Conservation (phyloP, 2,329 filamentous ascomycete species). For the Lasiodiplodia sp. region DNA sequence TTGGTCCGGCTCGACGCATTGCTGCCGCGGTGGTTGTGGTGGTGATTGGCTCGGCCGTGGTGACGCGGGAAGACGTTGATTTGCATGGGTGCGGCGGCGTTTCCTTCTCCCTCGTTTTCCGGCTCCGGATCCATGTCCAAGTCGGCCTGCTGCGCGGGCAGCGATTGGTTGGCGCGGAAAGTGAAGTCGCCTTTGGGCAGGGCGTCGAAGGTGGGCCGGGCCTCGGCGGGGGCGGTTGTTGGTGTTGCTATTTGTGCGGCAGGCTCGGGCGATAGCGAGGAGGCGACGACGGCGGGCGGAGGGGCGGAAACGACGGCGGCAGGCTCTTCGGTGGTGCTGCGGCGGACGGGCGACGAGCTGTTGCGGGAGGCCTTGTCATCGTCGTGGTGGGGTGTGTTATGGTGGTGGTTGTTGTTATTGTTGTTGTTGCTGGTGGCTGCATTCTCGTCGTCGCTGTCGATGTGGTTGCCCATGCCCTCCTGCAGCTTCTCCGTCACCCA, state of each 20-base stretch:
- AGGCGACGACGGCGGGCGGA: not conserved
- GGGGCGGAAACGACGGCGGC: conserved; percentile 13
- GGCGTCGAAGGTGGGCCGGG: conserved; percentile 27
- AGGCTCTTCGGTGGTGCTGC: conserved; percentile 46
- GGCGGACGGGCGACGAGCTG: conserved; percentile 65
- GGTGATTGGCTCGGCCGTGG: conserved; percentile 53
- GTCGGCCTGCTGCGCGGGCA: conserved; percentile 56
- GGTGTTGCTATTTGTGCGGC: not conserved
- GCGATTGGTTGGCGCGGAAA: conserved; percentile 70
- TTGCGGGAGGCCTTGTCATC: conserved; percentile 61
- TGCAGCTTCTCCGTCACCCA: conserved; percentile 76
- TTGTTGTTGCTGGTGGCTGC: conserved; percentile 49
- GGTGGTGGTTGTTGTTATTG: conserved; percentile 66
- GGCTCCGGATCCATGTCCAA: conserved; percentile 62
- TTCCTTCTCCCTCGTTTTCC: conserved; percentile 63
- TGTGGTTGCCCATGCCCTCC: conserved; percentile 51
- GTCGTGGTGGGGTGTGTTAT: conserved; percentile 61
- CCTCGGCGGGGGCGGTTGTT: conserved; percentile 31
- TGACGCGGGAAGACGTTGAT: conserved; percentile 38
- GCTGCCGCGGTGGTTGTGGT: conserved; percentile 51
- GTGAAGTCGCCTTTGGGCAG: conserved; percentile 62
- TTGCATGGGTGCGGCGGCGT: conserved; percentile 30
- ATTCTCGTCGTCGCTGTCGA: conserved; percentile 70
- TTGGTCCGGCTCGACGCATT: conserved; percentile 32
- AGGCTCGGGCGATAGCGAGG: conserved; percentile 28